phyloP scores from a whole-genome alignment of 305 asterid genomes.

The Ajuga reptans region DNA sequence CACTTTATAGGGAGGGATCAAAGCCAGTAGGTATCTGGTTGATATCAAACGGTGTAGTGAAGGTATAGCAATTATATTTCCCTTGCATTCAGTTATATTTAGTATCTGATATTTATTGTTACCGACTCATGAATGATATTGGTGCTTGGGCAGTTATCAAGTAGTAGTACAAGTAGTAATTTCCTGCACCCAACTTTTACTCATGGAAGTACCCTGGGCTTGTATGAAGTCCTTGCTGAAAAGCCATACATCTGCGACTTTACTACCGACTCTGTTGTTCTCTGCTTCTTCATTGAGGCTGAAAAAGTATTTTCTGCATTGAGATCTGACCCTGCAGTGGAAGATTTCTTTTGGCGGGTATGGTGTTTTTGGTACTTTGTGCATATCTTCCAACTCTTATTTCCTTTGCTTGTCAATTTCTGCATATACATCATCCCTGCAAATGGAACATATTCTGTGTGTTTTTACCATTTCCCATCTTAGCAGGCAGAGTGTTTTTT shows the following conservation, averaged over 20 bases:
- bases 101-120: slow-evolving; percentile 12
- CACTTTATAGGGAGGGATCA: slow-evolving; percentile 74
- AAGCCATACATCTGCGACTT: slow-evolving; percentile 77
- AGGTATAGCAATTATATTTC: slow-evolving; percentile 41
- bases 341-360: slow-evolving; percentile 97
- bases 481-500: neutral
- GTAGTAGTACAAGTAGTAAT: slow-evolving; percentile 33
- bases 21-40: slow-evolving; percentile 74
- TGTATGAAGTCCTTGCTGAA: slow-evolving; percentile 86
- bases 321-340: slow-evolving; percentile 71
- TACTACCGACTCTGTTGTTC: slow-evolving; percentile 68
- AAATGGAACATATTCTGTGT: neutral
- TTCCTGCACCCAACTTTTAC: slow-evolving; percentile 67
- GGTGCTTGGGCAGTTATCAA: slow-evolving; percentile 59
- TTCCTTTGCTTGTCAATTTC: slow-evolving; percentile 10
- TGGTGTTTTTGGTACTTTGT: slow-evolving; percentile 18
- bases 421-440: slow-evolving; percentile 11
- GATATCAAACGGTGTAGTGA: slow-evolving; percentile 81
- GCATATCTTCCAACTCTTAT: slow-evolving; percentile 8
- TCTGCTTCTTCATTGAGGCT: slow-evolving; percentile 67
- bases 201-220: slow-evolving; percentile 91
- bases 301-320: slow-evolving; percentile 58
- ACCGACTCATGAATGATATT: slow-evolving; percentile 12
- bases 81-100: neutral
- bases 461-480: neutral